Conservation (phyloP, 345 rosid species). For the Melaleuca alternifolia region DNA sequence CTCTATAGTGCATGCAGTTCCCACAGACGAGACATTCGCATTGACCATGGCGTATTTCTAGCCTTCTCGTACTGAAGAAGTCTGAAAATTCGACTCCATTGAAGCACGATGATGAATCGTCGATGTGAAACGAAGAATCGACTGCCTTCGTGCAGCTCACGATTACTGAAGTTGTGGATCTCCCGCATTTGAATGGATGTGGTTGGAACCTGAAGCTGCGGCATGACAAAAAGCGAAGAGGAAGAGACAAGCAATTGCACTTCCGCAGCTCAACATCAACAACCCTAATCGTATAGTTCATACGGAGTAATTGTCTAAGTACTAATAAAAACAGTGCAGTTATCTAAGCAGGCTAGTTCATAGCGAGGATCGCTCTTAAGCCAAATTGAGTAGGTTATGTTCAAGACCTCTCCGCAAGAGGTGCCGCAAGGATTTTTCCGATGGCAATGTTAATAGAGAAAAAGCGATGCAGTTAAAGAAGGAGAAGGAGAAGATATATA, state of each 20-base stretch:
- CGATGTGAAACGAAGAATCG: fast-evolving
- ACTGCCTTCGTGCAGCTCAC: not conserved
- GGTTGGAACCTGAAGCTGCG: fast-evolving
- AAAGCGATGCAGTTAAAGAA: not conserved
- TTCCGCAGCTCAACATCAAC: not conserved
- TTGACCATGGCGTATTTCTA: not conserved
- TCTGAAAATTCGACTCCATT: not conserved
- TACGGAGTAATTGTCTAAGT: not conserved
- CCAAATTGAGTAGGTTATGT: not conserved
- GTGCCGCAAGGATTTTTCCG: not conserved
- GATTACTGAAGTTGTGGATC: not conserved
- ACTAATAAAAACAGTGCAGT: fast-evolving
- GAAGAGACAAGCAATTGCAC: not conserved
- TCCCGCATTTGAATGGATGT: fast-evolving
- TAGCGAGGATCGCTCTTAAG: fast-evolving
- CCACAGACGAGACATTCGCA: not conserved
- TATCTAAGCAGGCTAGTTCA: not conserved
- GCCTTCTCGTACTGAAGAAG: not conserved
- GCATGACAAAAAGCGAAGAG: not conserved
- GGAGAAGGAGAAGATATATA: not conserved
- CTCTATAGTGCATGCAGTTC: not conserved
- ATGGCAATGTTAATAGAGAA: not conserved
- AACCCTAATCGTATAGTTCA: not conserved
- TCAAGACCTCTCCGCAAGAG: not conserved
- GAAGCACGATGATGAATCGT: fast-evolving